These are phyloP conservation scores for Phycomyces nitens DNA, from an alignment of 192 early-diverging fungal genomes.

Conservation along the genomic window DNA sequence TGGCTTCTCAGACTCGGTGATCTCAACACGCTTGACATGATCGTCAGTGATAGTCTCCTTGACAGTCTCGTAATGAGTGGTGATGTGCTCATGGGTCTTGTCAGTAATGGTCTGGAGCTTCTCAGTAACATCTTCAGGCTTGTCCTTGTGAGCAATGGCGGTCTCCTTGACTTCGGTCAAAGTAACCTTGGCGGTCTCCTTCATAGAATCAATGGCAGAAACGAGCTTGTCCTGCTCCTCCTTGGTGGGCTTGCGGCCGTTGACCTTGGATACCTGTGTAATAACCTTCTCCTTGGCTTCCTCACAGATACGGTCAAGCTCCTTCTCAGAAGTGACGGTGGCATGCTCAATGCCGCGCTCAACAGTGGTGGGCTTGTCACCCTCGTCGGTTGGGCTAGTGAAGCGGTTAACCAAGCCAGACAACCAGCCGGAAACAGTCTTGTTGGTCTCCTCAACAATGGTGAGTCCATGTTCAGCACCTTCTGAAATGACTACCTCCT, in stretches of 20 bases:
- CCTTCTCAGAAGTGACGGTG: not conserved
- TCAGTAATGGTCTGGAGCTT: not conserved
- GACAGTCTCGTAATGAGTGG: conserved; percentile 1
- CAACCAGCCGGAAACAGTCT: conserved; percentile 3
- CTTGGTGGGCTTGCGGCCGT: not conserved
- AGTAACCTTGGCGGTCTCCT: not conserved
- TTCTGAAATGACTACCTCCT: not conserved
- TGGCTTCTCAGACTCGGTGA: not conserved
- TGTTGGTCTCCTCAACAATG: not conserved
- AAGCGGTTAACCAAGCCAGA: not conserved
- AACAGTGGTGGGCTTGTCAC: not conserved
- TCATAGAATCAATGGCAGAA: not conserved
- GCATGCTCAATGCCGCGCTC: conserved; percentile 6
- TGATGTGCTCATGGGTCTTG: conserved; percentile 1
- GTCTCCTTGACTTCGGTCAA: not conserved
- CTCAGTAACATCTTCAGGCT: not conserved
- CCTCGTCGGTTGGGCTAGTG: conserved; percentile 5
- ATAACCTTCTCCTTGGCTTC: conserved; percentile 5
- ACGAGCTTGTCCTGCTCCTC: not conserved
- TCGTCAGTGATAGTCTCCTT: conserved; percentile 9
- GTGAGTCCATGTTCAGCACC: not conserved
- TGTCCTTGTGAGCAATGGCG: no score
- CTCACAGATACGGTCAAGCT: conserved; percentile 1
- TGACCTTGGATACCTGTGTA: not conserved
- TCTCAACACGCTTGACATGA: conserved; percentile 5